phyloP scores from a whole-genome alignment of 1,284 basidiomycete species.

The Meripilus lineatus region DNA sequence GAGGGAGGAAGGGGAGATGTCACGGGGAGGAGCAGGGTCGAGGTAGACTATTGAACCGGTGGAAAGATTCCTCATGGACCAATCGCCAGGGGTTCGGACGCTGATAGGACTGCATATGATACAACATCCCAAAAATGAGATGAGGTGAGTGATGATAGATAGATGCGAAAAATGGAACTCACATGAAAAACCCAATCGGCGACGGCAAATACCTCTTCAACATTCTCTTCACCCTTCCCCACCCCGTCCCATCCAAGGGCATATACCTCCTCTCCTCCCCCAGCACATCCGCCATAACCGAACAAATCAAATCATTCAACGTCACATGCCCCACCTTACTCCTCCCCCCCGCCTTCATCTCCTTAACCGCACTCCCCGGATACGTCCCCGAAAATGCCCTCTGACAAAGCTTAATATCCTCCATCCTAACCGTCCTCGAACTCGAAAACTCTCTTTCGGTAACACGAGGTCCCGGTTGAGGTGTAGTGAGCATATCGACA shows the following conservation, averaged over 20 bases:
- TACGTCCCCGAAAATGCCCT: slow-evolving; percentile 24
- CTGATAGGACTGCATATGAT: slow-evolving; percentile 23
- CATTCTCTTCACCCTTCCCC: slow-evolving; percentile 11
- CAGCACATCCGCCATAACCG: slow-evolving; percentile 26
- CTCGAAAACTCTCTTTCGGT: slow-evolving; percentile 21
- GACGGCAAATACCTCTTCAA: slow-evolving; percentile 17
- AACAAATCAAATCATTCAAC: slow-evolving; percentile 27
- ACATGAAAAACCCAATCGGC: slow-evolving; percentile 25
- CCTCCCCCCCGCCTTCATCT: slow-evolving; percentile 17
- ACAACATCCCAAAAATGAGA: too few species aligned
- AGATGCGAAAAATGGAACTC: background rate
- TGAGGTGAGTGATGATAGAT: background rate
- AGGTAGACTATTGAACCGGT: slow-evolving; percentile 23
- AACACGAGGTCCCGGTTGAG: slow-evolving; percentile 16
- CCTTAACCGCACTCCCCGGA: slow-evolving; percentile 18
- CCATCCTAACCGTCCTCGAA: slow-evolving; percentile 22
- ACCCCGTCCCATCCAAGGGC: slow-evolving; percentile 10
- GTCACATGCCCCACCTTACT: slow-evolving; percentile 23
- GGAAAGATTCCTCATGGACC: slow-evolving; percentile 25
- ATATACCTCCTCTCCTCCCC: slow-evolving; percentile 15
- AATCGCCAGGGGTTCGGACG: slow-evolving; percentile 22
- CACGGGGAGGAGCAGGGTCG: slow-evolving; percentile 14
- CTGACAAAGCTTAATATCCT: slow-evolving; percentile 26
- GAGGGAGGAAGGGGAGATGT: slow-evolving; percentile 11
- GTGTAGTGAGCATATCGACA: slow-evolving; percentile 22